Evolutionary conservation across 1,139 yeast species (phyloP), one percentile per base, ranked within the genome.

Genomic region (Diutina pseudorugosa): DNA sequence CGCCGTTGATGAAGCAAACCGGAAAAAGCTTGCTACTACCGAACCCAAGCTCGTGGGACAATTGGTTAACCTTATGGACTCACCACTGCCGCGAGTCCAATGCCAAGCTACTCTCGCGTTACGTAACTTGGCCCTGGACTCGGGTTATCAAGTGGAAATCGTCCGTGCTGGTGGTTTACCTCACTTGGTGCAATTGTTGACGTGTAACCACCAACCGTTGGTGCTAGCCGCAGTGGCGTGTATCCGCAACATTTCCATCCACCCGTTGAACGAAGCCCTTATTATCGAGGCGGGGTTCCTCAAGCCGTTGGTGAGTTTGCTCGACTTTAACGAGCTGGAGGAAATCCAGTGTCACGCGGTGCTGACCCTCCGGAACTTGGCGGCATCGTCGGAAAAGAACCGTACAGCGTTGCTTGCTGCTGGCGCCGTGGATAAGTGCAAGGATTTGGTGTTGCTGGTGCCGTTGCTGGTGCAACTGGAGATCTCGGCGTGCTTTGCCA

Each of bases 331-430:
- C 50, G 96, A 88, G 61, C 87, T 88, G 61, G 96, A 91, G 66
- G 99, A 93, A 69, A 91, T 93, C 59, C 96, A 91, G 72, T 93
- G 98, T 65, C 98, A 93, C 69, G 95, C 98, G 2, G 96, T 93
- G 25, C 90, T 97, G 2, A 91, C 98, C 9, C 76, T 93, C 62
- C 80, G 99, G 67, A 93, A 94, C 67, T 77, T 93, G 62, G 98
- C 98, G 25, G 98, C 99, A 7, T 83, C 94, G 53, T 83, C 93
- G 50, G 98, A 93, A 71, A 83, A 90, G 65, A 91, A 93, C 65
- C 83, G 97, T 71, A 77, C 87, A 59, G 96, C 94, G 53, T 82
- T 93, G 60, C 80, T 93, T 57, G 95, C 91, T 57, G 95, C 97
- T 12, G 97, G 96, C 51, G 98, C 98, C 7, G 95, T 94, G 52